A percentile compares a stretch with the other conserved stretches of the same genome.
phyloP scores from a whole-genome alignment of 2,329 filamentous ascomycete genomes.

The Alternaria hordeiaustralica region DNA sequence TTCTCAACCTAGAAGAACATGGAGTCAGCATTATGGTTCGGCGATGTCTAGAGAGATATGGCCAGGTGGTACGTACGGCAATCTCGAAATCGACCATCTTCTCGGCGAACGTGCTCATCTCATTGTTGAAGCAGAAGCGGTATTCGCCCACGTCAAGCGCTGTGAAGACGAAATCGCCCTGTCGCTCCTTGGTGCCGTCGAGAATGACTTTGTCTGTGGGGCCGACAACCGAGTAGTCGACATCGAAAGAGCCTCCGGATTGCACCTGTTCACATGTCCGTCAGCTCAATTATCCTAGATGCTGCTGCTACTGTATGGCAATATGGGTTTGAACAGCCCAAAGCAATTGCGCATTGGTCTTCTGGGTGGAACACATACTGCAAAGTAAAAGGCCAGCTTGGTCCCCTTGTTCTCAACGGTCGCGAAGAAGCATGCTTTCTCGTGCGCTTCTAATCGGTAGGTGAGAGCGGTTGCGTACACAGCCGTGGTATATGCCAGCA shows the following conservation, averaged over 20 bases:
- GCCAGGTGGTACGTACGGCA: slow-evolving; percentile 65
- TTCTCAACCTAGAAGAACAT: slow-evolving; percentile 76
- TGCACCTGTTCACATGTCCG: slow-evolving; percentile 70
- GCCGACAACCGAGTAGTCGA: slow-evolving; percentile 88
- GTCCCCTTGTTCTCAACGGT: slow-evolving; percentile 76
- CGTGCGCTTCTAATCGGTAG: slow-evolving; percentile 87
- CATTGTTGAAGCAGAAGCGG: slow-evolving; percentile 97
- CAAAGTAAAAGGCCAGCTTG: slow-evolving; percentile 99
- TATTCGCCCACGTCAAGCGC: slow-evolving; percentile 89
- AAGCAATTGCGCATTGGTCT: background rate
- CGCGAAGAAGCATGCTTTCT: slow-evolving; percentile 95
- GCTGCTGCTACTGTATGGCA: too few relatives aligned
- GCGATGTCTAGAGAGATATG: background rate
- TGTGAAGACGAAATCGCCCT: slow-evolving; percentile 98
- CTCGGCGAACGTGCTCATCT: slow-evolving; percentile 97
- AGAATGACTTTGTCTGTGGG: slow-evolving; percentile 82
- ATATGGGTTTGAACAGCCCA: background rate
- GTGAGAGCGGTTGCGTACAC: slow-evolving; percentile 90
- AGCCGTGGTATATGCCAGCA: slow-evolving; percentile 73
- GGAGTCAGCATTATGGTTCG: background rate
- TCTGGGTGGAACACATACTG: slow-evolving; percentile 63
- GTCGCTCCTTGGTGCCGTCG: slow-evolving; percentile 86
- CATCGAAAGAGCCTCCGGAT: slow-evolving; percentile 96
- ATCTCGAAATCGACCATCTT: slow-evolving; percentile 99
- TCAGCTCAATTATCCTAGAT: background rate